Base-by-base conservation (phyloP, 352 stramenopile species). In the Pythium chondricola region DNA sequence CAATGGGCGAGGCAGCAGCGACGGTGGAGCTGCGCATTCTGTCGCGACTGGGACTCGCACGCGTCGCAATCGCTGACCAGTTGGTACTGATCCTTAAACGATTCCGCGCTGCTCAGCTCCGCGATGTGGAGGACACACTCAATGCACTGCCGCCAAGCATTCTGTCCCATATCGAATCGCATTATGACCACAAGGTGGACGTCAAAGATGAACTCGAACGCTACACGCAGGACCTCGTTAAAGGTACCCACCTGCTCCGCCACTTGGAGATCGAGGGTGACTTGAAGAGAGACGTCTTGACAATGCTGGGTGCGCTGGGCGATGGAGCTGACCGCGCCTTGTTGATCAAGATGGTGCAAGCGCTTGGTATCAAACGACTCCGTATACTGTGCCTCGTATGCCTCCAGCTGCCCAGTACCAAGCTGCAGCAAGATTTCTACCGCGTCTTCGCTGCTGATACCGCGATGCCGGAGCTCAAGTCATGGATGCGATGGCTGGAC, bases 151-250 rank as follows among this genome's bases (percentile, higher is more conserved):
- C 50, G 0, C 7, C 31, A 5, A 10, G 24, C 16, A 56, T 71
- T 6, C 44, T 71, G 5, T 42, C 49, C 20, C 67, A 74, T 36
- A 51, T 83, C 7, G 49, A 52, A 10, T 57, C 50, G 10, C 60
- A 71, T 52, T 87, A 83, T 32, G 73, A 81, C 40, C 68, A 68
- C 25, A 71, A 72, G 31, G 65, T 83, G 21, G 72, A 84, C 41
- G 70, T 81, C 6, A 67, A 61, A 4, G 63, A 75, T 39, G 70
- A 87, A n/a, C 65, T 84, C 33, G 72, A 82, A 44, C 59, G 72
- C 10, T 84, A 80, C 42, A 45, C 74, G 11, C 63, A 75, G 21
- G 75, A 87, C 36, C 22, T 87, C 22, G 66, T 83, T 42, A 77
- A 75, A 33, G 62, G 80, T 55, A 67, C 70, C 16, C 61, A 83